phyloP scores from a whole-genome alignment of 768 basidiomycete genomes.

The Auricularia auricula-judae region DNA sequence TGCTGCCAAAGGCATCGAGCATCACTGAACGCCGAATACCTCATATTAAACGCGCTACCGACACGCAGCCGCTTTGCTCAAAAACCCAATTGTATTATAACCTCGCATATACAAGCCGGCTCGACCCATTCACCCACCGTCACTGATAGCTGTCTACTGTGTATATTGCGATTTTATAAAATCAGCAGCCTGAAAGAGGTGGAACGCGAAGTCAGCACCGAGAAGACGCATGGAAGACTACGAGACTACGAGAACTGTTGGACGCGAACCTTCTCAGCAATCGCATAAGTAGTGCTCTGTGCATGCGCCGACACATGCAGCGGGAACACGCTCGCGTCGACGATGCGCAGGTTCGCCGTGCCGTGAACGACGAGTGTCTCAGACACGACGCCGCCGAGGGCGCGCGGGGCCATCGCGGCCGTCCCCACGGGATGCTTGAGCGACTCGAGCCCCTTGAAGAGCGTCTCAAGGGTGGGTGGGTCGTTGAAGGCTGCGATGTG shows the following conservation, averaged over 20 bases:
- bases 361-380: slow-evolving; percentile 11
- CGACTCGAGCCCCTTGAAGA: slow-evolving; percentile 24
- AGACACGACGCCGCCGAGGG: slow-evolving; percentile 20
- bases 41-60: neutral
- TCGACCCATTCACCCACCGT: no score
- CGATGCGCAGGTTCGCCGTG: slow-evolving; percentile 31
- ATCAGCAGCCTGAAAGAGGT: no score
- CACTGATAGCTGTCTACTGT: no score
- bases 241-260: no score
- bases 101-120: no score
- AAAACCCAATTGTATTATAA: no score
- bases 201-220: no score
- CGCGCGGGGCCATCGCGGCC: slow-evolving; percentile 21
- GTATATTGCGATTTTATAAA: no score
- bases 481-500: slow-evolving; percentile 20
- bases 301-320: slow-evolving; percentile 37
- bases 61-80: no score
- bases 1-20: slow-evolving; percentile 27
- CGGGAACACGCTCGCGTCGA: slow-evolving; percentile 40
- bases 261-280: slow-evolving; percentile 34
- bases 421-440: slow-evolving; percentile 42
- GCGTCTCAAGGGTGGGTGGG: slow-evolving; percentile 26
- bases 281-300: slow-evolving; percentile 36
- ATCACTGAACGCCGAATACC: neutral
- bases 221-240: no score